Evolutionary conservation across 208 protist genomes (phyloP), one percentile per base, ranked within the genome.

Genomic region (Leishmania arabica): DNA sequence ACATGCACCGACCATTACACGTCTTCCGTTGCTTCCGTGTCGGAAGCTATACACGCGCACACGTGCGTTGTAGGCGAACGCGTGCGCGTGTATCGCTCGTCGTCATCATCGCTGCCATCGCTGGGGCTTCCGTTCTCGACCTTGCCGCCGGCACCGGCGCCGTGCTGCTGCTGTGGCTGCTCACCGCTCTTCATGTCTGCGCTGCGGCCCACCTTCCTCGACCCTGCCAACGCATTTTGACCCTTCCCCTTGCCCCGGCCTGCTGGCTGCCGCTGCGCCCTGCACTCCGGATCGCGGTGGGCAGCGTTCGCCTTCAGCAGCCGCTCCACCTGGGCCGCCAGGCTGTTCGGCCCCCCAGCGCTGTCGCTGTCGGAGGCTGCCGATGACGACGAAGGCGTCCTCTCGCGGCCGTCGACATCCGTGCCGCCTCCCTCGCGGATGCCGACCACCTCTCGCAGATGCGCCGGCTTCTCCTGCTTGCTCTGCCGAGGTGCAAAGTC

Each of bases 401-500:
- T 27, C 54, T 60, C 24, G 47, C 49, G 31, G 37, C 9, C 62
- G 80, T 17, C 62, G 15, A 24, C 24, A n/a, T 69, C 60, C 5
- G n/a, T 15, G 37, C 47, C 17, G 34, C 37, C 11, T 11, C 17
- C 73, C 53, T 24, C 53, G 51, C 34, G 40, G 37, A 3, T 65
- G 40, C 70, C n/a, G 84, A 17, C 77, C 9, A 66, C 53, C 47
- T 53, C 51, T 21, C 51, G 77, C 62, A 49, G 77, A 24, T 83
- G 77, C 60, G 34, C 56, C 71, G 66, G 53, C 70, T 15, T 51
- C 37, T 79, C 77, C 70, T 71, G 80, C 74, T 84, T 84, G 60
- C 47, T 58, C 72, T 82, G 80, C 31, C 84, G 83, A 45, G 92
- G 87, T 9, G 89, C 90, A 81, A 95, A 97, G 77, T 95, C 90